These are phyloP conservation scores for Malus hybrid DNA, from an alignment of 331 rosid genomes.

Conservation along the genomic window DNA sequence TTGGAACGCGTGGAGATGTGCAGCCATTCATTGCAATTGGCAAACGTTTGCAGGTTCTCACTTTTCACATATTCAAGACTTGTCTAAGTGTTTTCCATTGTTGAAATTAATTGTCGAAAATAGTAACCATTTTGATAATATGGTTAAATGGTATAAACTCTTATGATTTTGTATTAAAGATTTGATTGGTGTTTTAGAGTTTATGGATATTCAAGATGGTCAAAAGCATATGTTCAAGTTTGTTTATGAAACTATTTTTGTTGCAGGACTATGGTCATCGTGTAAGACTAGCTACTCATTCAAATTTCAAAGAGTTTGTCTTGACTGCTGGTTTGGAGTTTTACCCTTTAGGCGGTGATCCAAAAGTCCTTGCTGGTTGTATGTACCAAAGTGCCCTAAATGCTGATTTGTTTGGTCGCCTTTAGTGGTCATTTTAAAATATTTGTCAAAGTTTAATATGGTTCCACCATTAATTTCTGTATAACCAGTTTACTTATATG, in stretches of 20 bases:
- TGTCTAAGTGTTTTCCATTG: background rate
- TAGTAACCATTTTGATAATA: background rate
- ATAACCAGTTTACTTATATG: conserved; percentile 1
- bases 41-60: conserved; percentile 79
- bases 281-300: conserved; percentile 93
- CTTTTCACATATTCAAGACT: conserved; percentile 10
- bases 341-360: conserved; percentile 93
- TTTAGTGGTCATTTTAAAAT: background rate
- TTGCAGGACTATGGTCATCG: conserved; percentile 99
- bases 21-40: conserved; percentile 96
- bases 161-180: background rate
- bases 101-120: background rate
- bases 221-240: conserved; percentile 10
- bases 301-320: conserved; percentile 98
- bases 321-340: conserved; percentile 98
- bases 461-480: background rate
- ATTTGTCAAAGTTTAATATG: background rate
- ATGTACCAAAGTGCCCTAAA: conserved; percentile 33
- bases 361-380: conserved; percentile 97
- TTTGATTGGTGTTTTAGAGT: background rate
- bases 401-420: conserved; percentile 11
- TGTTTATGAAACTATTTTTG: conserved; percentile 14
- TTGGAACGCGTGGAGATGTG: conserved; percentile 98
- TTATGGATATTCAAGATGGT: background rate
- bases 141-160: background rate